Evolutionary conservation across 495 filamentous ascomycete species (phyloP).

Genomic region (Neurospora sp.): DNA sequence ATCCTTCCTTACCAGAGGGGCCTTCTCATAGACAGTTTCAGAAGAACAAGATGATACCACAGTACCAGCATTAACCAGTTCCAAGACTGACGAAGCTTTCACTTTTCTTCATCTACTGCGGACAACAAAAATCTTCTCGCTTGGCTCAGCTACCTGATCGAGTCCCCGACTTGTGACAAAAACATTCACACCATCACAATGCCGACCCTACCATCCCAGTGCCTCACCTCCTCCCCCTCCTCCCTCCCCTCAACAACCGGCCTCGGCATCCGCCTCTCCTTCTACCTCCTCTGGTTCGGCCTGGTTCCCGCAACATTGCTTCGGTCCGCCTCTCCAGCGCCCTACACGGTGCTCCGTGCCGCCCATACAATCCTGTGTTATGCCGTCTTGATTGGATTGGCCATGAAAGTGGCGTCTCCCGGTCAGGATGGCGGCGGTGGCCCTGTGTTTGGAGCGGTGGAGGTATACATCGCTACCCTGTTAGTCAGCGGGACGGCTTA

Average conservation of each 20-base stretch:
- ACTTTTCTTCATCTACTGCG: no score
- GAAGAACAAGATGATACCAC: no score
- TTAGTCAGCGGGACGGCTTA: constrained; percentile 7
- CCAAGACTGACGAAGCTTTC: no score
- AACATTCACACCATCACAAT: no score
- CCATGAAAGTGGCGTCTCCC: neutral
- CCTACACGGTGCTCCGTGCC: constrained; percentile 4
- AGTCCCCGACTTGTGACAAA: no score
- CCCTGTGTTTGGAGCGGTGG: constrained; percentile 2
- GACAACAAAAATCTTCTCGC: no score
- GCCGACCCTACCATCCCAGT: no score
- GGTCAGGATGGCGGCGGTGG: neutral
- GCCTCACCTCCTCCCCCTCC: no score
- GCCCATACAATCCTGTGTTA: constrained; percentile 10
- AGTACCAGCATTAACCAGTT: no score
- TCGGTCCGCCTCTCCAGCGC: neutral
- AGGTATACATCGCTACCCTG: constrained; percentile 27
- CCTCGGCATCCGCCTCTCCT: constrained; percentile 26
- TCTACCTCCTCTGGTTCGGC: constrained; percentile 27
- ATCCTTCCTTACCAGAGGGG: no score
- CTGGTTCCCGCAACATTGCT: constrained; percentile 4
- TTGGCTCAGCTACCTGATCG: no score
- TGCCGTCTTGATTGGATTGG: constrained; percentile 15
- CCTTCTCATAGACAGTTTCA: no score
- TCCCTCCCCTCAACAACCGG: constrained; percentile 8